A percentile compares a stretch with the other conserved stretches of the same genome.
Evolutionary conservation across 768 basidiomycete genomes (phyloP).

Genomic region (Amylocystis lapponica): DNA sequence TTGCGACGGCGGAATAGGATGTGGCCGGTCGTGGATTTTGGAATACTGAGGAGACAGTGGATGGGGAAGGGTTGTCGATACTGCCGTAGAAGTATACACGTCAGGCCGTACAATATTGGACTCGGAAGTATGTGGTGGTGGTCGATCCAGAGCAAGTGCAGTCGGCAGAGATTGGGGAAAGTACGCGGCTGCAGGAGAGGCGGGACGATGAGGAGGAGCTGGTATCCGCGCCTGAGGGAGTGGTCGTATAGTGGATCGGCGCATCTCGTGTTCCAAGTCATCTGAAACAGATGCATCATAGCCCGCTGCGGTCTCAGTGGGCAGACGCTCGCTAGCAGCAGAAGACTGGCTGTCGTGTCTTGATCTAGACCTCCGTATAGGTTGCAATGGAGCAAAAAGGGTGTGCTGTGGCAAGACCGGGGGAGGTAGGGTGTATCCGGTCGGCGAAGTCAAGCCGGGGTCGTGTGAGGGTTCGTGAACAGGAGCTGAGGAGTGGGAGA

Average conservation of each 20-base stretch:
- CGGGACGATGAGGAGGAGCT: constrained; percentile 24
- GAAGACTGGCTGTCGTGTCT: constrained; percentile 71
- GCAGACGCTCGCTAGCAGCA: constrained; percentile 51
- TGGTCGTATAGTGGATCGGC: constrained; percentile 37
- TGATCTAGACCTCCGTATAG: constrained; percentile 46
- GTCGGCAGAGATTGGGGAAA: too few species aligned
- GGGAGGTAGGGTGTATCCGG: constrained; percentile 44
- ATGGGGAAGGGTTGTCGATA: too few species aligned
- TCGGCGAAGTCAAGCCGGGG: constrained; percentile 28
- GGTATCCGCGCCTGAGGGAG: constrained; percentile 29
- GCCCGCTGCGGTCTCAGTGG: constrained; percentile 48
- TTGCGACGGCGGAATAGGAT: too few species aligned
- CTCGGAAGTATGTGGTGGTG: too few species aligned
- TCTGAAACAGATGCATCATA: constrained; percentile 59
- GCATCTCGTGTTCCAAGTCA: constrained; percentile 53
- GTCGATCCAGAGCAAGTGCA: too few species aligned
- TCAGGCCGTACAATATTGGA: too few species aligned
- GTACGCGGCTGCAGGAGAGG: constrained; percentile 39
- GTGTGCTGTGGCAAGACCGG: constrained; percentile 43
- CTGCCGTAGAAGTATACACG: too few species aligned
- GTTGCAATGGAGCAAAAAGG: constrained; percentile 41
- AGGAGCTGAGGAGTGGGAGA: constrained; percentile 57
- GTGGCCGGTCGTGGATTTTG: too few species aligned
- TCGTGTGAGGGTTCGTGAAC: constrained; percentile 48
- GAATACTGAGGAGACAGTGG: too few species aligned